phyloP scores from a whole-genome alignment of 495 filamentous ascomycete species.

The Pseudoneurospora amorphoporcata region DNA sequence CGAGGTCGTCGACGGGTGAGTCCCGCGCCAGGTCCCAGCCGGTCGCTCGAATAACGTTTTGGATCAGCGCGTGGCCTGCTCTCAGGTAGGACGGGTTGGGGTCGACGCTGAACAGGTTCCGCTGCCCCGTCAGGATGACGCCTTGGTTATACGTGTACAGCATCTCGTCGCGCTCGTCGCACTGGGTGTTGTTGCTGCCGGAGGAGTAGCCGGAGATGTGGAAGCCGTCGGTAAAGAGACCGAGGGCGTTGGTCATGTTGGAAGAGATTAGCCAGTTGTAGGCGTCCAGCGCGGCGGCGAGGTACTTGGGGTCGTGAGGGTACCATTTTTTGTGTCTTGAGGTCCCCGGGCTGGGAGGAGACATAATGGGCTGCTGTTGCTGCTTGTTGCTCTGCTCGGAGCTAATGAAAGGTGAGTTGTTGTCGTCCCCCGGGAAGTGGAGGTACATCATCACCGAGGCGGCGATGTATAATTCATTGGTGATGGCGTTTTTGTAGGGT shows the following conservation, averaged over 20 bases:
- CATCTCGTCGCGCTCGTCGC: constrained; percentile 75
- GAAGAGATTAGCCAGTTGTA: constrained; percentile 70
- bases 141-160: constrained; percentile 97
- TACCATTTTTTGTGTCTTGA: constrained; percentile 8
- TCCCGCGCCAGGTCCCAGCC: constrained; percentile 48
- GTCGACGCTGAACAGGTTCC: constrained; percentile 69
- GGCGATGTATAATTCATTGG: constrained; percentile 82
- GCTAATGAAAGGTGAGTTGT: constrained; percentile 53
- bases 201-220: constrained; percentile 63
- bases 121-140: constrained; percentile 75
- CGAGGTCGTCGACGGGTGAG: constrained; percentile 22
- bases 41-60: constrained; percentile 62
- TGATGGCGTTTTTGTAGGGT: constrained; percentile 97
- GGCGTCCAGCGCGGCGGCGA: constrained; percentile 60
- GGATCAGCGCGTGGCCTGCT: constrained; percentile 69
- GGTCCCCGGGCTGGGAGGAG: background rate
- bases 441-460: constrained; percentile 86
- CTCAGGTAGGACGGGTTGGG: constrained; percentile 54
- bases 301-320: constrained; percentile 54
- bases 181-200: constrained; percentile 44
- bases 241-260: constrained; percentile 73
- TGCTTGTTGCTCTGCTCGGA: background rate
- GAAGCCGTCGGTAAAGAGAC: constrained; percentile 82
- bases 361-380: background rate
- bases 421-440: constrained; percentile 72